These are phyloP conservation scores for Claviceps sp. DNA, from an alignment of 2,329 filamentous ascomycete species.

Conservation along the genomic window DNA sequence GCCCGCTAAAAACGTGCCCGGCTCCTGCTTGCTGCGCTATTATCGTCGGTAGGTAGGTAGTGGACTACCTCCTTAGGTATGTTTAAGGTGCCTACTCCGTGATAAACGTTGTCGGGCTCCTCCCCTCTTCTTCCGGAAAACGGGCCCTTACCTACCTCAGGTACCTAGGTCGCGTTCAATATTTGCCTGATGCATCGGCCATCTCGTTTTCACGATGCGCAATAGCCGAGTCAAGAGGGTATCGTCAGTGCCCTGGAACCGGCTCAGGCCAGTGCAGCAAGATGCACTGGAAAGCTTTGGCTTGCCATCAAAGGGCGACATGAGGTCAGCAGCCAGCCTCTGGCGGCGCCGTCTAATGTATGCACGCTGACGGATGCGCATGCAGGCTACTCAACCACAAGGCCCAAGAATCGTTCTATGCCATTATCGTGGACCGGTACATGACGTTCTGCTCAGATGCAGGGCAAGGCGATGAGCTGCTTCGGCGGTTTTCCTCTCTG, in stretches of 20 bases:
- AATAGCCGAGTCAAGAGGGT: constrained; percentile 17
- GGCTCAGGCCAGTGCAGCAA: constrained; percentile 58
- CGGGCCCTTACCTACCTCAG: neutral
- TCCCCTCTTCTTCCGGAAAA: neutral
- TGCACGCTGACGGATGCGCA: neutral
- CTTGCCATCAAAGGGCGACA: constrained; percentile 83
- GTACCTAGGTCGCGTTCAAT: neutral
- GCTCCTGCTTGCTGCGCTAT: too few species aligned
- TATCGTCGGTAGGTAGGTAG: too few species aligned
- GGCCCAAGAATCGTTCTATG: constrained; percentile 74
- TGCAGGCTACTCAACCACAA: constrained; percentile 57
- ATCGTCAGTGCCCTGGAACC: constrained; percentile 47
- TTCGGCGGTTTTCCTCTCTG: constrained; percentile 60
- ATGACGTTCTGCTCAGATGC: constrained; percentile 75
- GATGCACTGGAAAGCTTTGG: constrained; percentile 75
- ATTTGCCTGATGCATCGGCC: neutral
- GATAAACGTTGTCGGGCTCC: neutral
- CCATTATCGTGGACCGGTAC: constrained; percentile 76
- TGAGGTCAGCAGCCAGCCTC: constrained; percentile 43
- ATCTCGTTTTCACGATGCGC: constrained; percentile 1
- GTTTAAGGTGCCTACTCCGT: too few species aligned
- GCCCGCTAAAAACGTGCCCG: too few species aligned
- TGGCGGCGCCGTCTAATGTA: neutral
- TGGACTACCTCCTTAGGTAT: too few species aligned
- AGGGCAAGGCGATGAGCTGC: constrained; percentile 57